Evolutionary conservation across 2,329 filamentous ascomycete genomes (phyloP), one percentile per base, ranked within the genome.

Genomic region (Mycogone perniciosa): DNA sequence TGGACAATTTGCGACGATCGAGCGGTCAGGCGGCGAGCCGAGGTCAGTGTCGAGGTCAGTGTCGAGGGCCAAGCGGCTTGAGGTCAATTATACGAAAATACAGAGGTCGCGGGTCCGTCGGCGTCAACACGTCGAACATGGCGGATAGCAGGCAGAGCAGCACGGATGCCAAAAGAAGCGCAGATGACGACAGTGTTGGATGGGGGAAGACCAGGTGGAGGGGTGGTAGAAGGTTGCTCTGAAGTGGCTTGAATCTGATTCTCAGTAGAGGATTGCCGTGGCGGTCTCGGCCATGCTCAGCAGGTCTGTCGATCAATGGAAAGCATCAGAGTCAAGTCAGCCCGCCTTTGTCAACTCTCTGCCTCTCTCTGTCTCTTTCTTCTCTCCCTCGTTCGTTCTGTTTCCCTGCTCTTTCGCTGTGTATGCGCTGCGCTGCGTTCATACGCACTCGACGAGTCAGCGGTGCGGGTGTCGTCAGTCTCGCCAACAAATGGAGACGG

Each of bases 51-150:
- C 39, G 33, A 44, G 29, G 39, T 44, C 31, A 5, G 11, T 13
- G 35, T 39, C 34, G 33, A 35, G 45, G 31, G 27, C 26, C 20
- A 20, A 20, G 35, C 33, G 26, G 33, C 44, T 39, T 20, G 35
- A 50, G 41, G 43, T 51, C 48, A 46, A 46, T 42, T 42, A 51
- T 35, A 35, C 7, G 7, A 51, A 33, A 31, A 51, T 46, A n/a
- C 43, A 35, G 20, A 20, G 10, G 50, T 48, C 40, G 50, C 50
- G 47, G 46, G 48, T 52, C 44, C 44, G 42, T 48, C 30, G 31
- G n/a, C 29, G 50, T 33, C 41, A 52, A n/a, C 39, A 39, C 45
- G 40, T 33, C 45, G 27, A 48, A 41, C 50, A 52, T 52, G 46
- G 31, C 40, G 44, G 45, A 31, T 3, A 44, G 33, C 9, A 34